Evolutionary conservation across 108 stramenopile genomes (phyloP).

Genomic region (Nitzschia putrida): DNA sequence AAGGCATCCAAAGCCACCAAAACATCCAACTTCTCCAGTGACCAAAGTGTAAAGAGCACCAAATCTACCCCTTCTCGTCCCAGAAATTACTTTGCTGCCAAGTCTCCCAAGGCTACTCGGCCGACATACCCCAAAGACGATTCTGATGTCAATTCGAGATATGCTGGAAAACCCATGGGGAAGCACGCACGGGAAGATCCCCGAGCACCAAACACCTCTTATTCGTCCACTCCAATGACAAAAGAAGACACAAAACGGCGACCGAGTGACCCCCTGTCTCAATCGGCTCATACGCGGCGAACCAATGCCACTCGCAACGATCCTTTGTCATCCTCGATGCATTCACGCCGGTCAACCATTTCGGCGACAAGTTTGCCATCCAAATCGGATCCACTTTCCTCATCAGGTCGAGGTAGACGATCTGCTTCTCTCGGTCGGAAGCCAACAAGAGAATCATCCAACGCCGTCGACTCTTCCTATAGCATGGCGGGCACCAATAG

Average conservation of each 20-base stretch:
- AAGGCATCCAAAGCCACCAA: too few species aligned
- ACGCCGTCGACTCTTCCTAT: not conserved
- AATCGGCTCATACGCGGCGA: not conserved
- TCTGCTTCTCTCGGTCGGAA: too few species aligned
- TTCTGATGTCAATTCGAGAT: too few species aligned
- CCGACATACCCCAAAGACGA: not conserved
- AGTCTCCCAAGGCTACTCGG: not conserved
- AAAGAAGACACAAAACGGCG: not conserved
- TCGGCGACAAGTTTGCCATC: too few species aligned
- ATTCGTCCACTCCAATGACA: not conserved
- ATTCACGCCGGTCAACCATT: not conserved
- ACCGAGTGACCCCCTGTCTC: not conserved
- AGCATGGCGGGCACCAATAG: not conserved
- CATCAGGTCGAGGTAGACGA: too few species aligned
- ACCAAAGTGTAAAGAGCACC: not conserved
- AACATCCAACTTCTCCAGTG: too few species aligned
- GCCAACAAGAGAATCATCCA: too few species aligned
- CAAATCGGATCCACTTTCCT: too few species aligned
- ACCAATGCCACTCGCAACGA: too few species aligned
- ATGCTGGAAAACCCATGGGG: not conserved
- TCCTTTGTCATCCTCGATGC: not conserved
- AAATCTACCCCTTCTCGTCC: not conserved
- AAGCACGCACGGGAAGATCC: not conserved
- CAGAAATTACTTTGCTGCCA: not conserved
- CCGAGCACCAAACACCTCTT: not conserved